Percentiles rank a stretch among this genome's conserved stretches.
Conservation (phyloP, 345 rosid genomes). For the Noccaea caerulescens region DNA sequence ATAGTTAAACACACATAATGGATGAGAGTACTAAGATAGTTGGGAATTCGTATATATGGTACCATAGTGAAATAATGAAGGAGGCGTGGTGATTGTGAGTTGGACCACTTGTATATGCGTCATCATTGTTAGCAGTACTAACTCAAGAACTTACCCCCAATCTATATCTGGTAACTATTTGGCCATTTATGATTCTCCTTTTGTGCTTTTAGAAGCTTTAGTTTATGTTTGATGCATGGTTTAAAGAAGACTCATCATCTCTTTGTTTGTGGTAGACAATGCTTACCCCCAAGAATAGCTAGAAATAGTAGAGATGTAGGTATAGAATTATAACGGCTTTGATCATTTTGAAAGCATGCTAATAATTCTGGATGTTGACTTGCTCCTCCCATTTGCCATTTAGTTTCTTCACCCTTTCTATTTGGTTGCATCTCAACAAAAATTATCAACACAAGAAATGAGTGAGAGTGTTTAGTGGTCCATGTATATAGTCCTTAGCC, state of each 20-base stretch:
- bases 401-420: constrained; percentile 20
- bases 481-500: constrained; percentile 27
- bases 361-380: constrained; percentile 57
- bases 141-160: not conserved
- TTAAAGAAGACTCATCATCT: constrained; percentile 21
- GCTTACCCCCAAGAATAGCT: constrained; percentile 26
- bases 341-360: constrained; percentile 38
- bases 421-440: constrained; percentile 31
- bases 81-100: constrained; percentile 30
- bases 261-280: constrained; percentile 33
- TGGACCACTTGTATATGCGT: constrained; percentile 46
- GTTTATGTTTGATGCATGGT: constrained; percentile 5
- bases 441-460: constrained; percentile 43
- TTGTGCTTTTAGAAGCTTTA: constrained; percentile 5
- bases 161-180: constrained; percentile 9
- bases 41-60: constrained; percentile 18
- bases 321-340: constrained; percentile 37
- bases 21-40: constrained; percentile 14
- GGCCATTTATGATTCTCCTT: constrained; percentile 29
- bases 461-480: constrained; percentile 46
- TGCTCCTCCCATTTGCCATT: constrained; percentile 34
- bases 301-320: constrained; percentile 25
- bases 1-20: constrained; percentile 7
- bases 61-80: constrained; percentile 29
- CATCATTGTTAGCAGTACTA: constrained; percentile 30